A percentile compares a stretch with the other conserved stretches of the same genome.
Evolutionary conservation across 2,329 filamentous ascomycete genomes (phyloP).

Genomic region (Eurotiales sp.): DNA sequence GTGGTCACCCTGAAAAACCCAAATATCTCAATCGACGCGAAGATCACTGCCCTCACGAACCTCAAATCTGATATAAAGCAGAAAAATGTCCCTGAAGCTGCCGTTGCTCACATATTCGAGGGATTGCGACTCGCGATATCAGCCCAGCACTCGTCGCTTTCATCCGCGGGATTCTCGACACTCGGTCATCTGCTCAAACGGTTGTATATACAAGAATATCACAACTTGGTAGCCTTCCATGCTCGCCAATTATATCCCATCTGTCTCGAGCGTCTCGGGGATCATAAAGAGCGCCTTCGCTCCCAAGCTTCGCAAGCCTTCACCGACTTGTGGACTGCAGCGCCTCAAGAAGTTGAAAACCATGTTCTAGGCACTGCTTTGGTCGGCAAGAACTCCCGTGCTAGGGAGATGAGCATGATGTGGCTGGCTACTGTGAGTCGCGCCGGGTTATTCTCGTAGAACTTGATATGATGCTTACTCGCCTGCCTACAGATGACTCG

Average conservation of each 20-base stretch:
- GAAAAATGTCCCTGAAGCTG: constrained; percentile 74
- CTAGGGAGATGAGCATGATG: constrained; percentile 78
- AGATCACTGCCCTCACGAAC: constrained; percentile 66
- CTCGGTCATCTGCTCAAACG: constrained; percentile 85
- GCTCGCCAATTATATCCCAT: constrained; percentile 68
- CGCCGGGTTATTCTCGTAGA: neutral
- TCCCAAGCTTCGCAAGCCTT: constrained; percentile 70
- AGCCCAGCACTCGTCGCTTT: constrained; percentile 72
- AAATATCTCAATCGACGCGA: constrained; percentile 65
- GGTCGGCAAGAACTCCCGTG: constrained; percentile 72
- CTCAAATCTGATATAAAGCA: constrained; percentile 91
- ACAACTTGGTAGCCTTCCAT: constrained; percentile 64
- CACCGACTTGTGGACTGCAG: constrained; percentile 69
- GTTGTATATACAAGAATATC: constrained; percentile 78
- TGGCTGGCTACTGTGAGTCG: constrained; percentile 72
- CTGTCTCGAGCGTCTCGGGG: constrained; percentile 79
- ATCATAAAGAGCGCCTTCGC: constrained; percentile 81
- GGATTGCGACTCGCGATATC: constrained; percentile 70
- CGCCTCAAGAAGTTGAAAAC: constrained; percentile 71
- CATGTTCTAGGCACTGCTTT: constrained; percentile 75
- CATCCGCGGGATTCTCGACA: constrained; percentile 80
- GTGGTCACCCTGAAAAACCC: constrained; percentile 55
- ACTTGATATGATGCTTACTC: neutral
- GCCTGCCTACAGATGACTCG: constrained; percentile 64
- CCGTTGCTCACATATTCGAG: constrained; percentile 73